Conservation (phyloP, 192 early-diverging fungal species). For the Umbelopsis sp. region DNA sequence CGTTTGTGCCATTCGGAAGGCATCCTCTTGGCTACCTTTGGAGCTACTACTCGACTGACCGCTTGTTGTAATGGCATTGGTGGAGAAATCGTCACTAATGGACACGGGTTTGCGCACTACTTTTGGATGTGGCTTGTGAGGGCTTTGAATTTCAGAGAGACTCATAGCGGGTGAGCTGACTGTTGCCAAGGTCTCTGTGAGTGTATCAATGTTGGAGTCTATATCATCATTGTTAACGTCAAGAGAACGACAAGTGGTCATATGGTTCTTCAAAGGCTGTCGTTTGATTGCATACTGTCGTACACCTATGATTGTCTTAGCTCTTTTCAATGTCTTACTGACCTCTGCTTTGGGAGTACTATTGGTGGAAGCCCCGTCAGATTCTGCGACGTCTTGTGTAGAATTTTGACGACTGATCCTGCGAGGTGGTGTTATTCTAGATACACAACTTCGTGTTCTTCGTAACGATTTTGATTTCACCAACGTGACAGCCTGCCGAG, state of each 20-base stretch:
- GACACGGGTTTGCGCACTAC: conserved; percentile 8
- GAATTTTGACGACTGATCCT: not conserved
- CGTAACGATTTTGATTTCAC: not conserved
- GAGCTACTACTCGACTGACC: not conserved
- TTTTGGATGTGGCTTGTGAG: conserved; percentile 3
- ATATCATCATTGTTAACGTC: not conserved
- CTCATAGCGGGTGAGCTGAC: not conserved
- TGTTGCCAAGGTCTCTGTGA: not conserved
- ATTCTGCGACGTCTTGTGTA: not conserved
- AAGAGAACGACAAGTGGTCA: not conserved
- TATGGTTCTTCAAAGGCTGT: not conserved
- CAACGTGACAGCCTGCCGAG: not conserved
- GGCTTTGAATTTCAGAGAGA: conserved; percentile 7
- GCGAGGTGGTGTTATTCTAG: not conserved
- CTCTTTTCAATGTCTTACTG: not conserved
- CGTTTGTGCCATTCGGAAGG: not conserved
- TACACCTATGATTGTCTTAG: not conserved
- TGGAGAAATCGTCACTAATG: not conserved
- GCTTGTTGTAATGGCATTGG: not conserved
- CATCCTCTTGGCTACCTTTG: not conserved
- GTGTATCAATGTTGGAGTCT: not conserved
- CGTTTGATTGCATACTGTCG: not conserved
- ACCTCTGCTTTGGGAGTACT: not conserved
- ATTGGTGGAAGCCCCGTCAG: not conserved
- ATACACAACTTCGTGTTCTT: not conserved